Conservation (phyloP, 257 asterid genomes). For the Solanum sejunctum region DNA sequence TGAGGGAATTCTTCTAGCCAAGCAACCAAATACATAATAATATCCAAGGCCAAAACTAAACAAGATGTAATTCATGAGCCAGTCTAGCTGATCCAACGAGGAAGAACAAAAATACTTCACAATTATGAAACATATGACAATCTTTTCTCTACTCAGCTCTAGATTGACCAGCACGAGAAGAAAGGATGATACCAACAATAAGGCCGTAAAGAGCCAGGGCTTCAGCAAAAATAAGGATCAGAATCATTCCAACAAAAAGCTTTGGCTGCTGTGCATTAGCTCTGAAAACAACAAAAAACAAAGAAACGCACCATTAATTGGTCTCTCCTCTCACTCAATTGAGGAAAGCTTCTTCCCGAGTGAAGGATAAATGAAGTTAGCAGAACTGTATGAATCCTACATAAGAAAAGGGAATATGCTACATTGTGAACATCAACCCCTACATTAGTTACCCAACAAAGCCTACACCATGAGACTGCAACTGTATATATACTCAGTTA, state of each 20-base stretch:
- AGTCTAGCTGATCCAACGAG: slow-evolving; percentile 10
- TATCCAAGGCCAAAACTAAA: slow-evolving; percentile 1
- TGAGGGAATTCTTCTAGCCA: slow-evolving; percentile 14
- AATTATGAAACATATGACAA: not conserved
- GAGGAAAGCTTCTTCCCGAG: not conserved
- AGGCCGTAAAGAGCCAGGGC: slow-evolving; percentile 74
- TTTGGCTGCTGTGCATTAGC: slow-evolving; percentile 80
- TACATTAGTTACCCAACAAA: not conserved
- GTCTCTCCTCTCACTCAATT: not conserved
- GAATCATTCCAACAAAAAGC: slow-evolving; percentile 84
- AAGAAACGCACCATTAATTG: not conserved
- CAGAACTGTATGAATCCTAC: not conserved
- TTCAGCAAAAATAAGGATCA: slow-evolving; percentile 72
- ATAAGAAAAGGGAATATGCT: not conserved
- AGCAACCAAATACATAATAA: slow-evolving; percentile 7
- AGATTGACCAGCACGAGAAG: slow-evolving; percentile 87
- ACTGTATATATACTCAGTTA: not conserved
- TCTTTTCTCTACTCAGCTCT: slow-evolving; percentile 54
- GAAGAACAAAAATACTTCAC: slow-evolving; percentile 11
- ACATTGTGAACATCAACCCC: not conserved
- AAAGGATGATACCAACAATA: slow-evolving; percentile 81
- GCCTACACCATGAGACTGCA: not conserved
- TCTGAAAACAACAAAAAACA: slow-evolving; percentile 19
- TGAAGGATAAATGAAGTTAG: not conserved
- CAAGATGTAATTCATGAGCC: slow-evolving; percentile 4